Evolutionary conservation across 768 basidiomycete species (phyloP).

Genomic region (Tubosaeta sp.): DNA sequence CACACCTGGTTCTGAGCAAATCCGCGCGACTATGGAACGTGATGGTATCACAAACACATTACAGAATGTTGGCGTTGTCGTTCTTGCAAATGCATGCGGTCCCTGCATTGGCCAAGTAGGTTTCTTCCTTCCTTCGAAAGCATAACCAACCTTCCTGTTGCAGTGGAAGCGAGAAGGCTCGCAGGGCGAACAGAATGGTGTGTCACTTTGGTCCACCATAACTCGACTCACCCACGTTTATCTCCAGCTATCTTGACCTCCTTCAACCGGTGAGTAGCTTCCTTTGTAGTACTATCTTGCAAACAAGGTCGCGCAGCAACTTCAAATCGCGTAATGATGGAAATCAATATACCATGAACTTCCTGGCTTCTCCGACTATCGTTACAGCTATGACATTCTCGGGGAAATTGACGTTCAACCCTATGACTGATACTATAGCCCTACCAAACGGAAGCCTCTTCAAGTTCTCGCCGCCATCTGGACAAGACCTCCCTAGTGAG

Average conservation of each 20-base stretch:
- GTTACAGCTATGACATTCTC: constrained; percentile 98
- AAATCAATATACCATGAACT: constrained; percentile 93
- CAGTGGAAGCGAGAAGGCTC: constrained; percentile 93
- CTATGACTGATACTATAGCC: constrained; percentile 68
- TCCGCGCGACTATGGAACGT: constrained; percentile 95
- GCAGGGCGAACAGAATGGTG: constrained; percentile 88
- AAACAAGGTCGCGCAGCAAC: constrained; percentile 39
- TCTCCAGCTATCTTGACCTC: constrained; percentile 85
- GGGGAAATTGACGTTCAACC: constrained; percentile 91
- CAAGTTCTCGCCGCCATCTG: constrained; percentile 79
- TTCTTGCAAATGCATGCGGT: constrained; percentile 96
- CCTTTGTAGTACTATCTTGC: not conserved
- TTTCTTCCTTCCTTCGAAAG: constrained; percentile 1
- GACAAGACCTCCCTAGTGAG: constrained; percentile 74
- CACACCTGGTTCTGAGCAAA: constrained; percentile 92
- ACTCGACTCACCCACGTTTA: constrained; percentile 2
- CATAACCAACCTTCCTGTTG: constrained; percentile 5
- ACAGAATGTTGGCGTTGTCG: constrained; percentile 87
- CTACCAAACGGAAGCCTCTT: constrained; percentile 72
- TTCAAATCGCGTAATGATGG: constrained; percentile 97
- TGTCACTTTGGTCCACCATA: constrained; percentile 13
- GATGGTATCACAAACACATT: constrained; percentile 81
- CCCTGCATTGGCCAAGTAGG: constrained; percentile 94
- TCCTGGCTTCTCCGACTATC: constrained; percentile 93
- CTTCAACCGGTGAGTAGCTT: constrained; percentile 73